Conservation (phyloP, 768 basidiomycete species). For the Kwoniella botswanensis region DNA sequence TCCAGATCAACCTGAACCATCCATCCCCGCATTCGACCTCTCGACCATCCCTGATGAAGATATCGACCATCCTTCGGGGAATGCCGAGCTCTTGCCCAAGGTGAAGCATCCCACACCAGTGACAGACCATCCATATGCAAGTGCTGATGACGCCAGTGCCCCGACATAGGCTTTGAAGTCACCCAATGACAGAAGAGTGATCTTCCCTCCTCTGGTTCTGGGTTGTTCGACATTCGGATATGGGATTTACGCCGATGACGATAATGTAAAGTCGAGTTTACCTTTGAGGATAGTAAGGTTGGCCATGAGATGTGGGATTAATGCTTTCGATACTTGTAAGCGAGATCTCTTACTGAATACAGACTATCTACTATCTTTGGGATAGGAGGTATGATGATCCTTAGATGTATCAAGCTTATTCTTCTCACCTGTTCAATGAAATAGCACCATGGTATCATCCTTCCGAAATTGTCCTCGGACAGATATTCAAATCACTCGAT, state of each 20-base stretch:
- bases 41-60: slow-evolving; percentile 26
- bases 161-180: slow-evolving; percentile 9
- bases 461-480: slow-evolving; percentile 57
- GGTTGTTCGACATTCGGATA: slow-evolving; percentile 57
- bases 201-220: slow-evolving; percentile 50
- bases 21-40: slow-evolving; percentile 18
- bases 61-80: slow-evolving; percentile 20
- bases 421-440: not conserved
- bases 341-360: not conserved
- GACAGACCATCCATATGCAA: no score
- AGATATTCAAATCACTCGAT: slow-evolving; percentile 40
- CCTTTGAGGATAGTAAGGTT: slow-evolving; percentile 53
- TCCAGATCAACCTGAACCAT: slow-evolving; percentile 26
- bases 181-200: slow-evolving; percentile 10
- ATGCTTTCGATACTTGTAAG: slow-evolving; percentile 56
- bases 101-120: slow-evolving; percentile 2
- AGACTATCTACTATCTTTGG: not conserved
- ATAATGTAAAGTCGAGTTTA: slow-evolving; percentile 29
- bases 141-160: no score
- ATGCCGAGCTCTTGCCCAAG: slow-evolving; percentile 26
- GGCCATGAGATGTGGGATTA: slow-evolving; percentile 55
- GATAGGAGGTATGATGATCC: no score
- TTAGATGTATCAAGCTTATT: not conserved
- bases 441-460: slow-evolving; percentile 58
- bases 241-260: slow-evolving; percentile 52